A percentile compares a stretch with the other conserved stretches of the same genome.
phyloP scores from a whole-genome alignment of 768 basidiomycete genomes.

The Boletus huronensis region DNA sequence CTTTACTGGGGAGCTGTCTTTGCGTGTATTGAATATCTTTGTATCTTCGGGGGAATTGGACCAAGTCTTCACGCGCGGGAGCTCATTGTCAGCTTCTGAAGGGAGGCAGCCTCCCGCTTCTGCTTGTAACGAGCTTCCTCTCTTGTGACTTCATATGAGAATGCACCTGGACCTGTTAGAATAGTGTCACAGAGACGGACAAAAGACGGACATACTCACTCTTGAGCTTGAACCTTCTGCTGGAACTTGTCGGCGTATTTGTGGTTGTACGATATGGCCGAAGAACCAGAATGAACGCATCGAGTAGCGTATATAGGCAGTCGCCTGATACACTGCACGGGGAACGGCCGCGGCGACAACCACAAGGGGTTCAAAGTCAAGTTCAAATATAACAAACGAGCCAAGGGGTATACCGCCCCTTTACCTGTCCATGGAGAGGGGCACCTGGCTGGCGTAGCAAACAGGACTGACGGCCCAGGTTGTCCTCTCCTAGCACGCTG shows the following conservation, averaged over 20 bases:
- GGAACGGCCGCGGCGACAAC: too few species aligned
- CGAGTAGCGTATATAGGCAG: slow-evolving; percentile 3
- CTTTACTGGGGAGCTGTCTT: slow-evolving; percentile 68
- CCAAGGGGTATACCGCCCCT: too few species aligned
- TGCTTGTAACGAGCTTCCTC: slow-evolving; percentile 34
- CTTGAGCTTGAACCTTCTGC: slow-evolving; percentile 53
- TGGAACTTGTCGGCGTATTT: slow-evolving; percentile 73
- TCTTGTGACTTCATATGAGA: slow-evolving; percentile 26
- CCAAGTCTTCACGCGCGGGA: slow-evolving; percentile 5
- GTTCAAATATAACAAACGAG: too few species aligned
- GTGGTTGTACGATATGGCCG: slow-evolving; percentile 29
- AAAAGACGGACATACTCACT: slow-evolving; percentile 45
- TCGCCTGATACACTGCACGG: background rate
- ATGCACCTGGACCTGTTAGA: slow-evolving; percentile 21
- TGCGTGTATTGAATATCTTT: slow-evolving; percentile 34
- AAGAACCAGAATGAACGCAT: slow-evolving; percentile 13
- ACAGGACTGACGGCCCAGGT: too few species aligned
- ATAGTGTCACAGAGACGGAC: slow-evolving; percentile 7
- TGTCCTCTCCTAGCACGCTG: too few species aligned
- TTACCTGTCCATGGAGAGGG: too few species aligned
- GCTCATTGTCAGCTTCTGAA: slow-evolving; percentile 10
- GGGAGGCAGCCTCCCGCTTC: slow-evolving; percentile 16
- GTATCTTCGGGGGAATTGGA: slow-evolving; percentile 4
- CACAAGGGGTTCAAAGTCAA: too few species aligned
- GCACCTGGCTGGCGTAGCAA: too few species aligned